phyloP scores from a whole-genome alignment of 129 eudicot species.

The Silybum marianum region DNA sequence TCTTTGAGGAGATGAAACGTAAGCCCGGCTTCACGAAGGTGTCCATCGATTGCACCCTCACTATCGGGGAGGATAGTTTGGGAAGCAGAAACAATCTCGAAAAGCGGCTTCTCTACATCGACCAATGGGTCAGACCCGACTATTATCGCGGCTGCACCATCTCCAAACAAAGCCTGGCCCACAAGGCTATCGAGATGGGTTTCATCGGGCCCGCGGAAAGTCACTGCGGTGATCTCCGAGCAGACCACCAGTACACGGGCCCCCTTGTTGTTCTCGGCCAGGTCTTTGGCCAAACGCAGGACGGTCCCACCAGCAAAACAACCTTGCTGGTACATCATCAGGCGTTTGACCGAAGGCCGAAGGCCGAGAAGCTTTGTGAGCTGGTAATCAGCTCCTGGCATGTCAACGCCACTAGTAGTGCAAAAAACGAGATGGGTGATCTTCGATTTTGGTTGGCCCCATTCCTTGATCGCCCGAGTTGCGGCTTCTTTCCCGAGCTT shows the following conservation, averaged over 20 bases:
- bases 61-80: slow-evolving; percentile 35
- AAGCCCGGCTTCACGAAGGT: slow-evolving; percentile 32
- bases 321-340: slow-evolving; percentile 33
- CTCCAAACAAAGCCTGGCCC: slow-evolving; percentile 39
- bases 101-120: slow-evolving; percentile 28
- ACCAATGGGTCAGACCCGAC: slow-evolving; percentile 26
- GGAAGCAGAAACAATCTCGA: slow-evolving; percentile 22
- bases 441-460: slow-evolving; percentile 36
- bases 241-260: slow-evolving; percentile 36
- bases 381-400: slow-evolving; percentile 43
- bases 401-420: slow-evolving; percentile 32
- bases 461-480: slow-evolving; percentile 26
- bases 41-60: slow-evolving; percentile 34
- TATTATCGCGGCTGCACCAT: slow-evolving; percentile 35
- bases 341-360: slow-evolving; percentile 27
- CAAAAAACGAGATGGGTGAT: slow-evolving; percentile 37
- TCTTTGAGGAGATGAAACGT: slow-evolving; percentile 28
- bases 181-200: slow-evolving; percentile 29
- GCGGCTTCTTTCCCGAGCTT: slow-evolving; percentile 38
- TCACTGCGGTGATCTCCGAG: slow-evolving; percentile 25
- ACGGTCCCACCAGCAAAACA: slow-evolving; percentile 38
- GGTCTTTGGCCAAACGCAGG: slow-evolving; percentile 39
- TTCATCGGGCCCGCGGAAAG: slow-evolving; percentile 38
- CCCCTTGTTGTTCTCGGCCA: slow-evolving; percentile 42
- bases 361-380: slow-evolving; percentile 33